Evolutionary conservation across 306 rosid species (phyloP).

Genomic region (Cucumis cinereus): DNA sequence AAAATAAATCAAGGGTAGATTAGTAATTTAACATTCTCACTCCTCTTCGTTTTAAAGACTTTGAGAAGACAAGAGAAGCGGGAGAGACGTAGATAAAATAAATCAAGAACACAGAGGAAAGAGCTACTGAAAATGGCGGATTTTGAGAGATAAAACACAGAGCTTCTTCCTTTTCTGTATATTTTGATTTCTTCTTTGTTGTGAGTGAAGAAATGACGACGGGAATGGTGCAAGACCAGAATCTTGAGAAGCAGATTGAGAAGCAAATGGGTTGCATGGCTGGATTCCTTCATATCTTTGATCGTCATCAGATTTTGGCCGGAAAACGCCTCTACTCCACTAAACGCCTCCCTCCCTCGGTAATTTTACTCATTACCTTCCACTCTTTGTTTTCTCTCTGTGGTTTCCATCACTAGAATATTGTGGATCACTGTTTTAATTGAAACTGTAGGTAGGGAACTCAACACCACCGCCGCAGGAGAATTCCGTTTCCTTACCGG

Average conservation of each 20-base stretch:
- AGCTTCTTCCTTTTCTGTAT: neutral
- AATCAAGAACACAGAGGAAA: neutral
- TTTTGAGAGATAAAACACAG: neutral
- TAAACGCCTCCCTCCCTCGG: conserved; percentile 57
- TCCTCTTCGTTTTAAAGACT: conserved; percentile 1
- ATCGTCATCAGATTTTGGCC: conserved; percentile 59
- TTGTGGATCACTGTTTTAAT: neutral
- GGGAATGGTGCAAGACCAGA: conserved; percentile 49
- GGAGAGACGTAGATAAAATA: conserved; percentile 32
- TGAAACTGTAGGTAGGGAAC: conserved; percentile 16
- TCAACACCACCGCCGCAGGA: conserved; percentile 25
- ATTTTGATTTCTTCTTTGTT: neutral
- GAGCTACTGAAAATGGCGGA: neutral
- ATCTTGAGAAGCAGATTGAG: conserved; percentile 61
- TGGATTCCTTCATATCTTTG: conserved; percentile 86
- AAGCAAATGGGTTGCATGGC: conserved; percentile 99
- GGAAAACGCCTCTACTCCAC: conserved; percentile 56
- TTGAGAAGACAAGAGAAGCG: conserved; percentile 67
- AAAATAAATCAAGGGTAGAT: neutral
- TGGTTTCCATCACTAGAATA: neutral
- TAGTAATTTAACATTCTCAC: neutral
- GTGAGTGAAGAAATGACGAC: conserved; percentile 36
- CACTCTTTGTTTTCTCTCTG: neutral
- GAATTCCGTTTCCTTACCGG: conserved; percentile 17
- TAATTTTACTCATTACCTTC: conserved; percentile 5